Percentiles rank a stretch among this genome's conserved stretches.
Conservation (phyloP, 192 early-diverging fungal species). For the Kappamyces sp. region DNA sequence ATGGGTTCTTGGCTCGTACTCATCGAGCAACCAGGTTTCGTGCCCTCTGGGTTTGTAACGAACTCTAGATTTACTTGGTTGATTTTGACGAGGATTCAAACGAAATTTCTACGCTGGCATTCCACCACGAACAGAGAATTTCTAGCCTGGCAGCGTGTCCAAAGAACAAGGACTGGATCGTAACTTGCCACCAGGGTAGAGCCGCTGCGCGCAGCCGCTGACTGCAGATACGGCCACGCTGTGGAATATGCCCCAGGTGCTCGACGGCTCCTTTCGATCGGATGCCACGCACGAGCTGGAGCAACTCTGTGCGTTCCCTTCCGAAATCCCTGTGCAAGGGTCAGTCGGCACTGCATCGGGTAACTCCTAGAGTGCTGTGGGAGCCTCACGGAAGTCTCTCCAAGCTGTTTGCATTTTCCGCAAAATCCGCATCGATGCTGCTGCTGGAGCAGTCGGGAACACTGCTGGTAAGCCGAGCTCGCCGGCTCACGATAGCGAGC, state of each 20-base stretch:
- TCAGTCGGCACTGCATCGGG: background rate
- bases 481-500: background rate
- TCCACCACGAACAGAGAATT: slow-evolving; percentile 60
- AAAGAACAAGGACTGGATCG: slow-evolving; percentile 46
- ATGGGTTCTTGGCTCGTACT: slow-evolving; percentile 66
- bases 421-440: too few relatives aligned
- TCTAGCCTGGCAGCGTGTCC: slow-evolving; percentile 61
- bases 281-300: too few relatives aligned
- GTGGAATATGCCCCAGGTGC: background rate
- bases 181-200: slow-evolving; percentile 50
- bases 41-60: background rate
- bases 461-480: slow-evolving; percentile 2
- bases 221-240: background rate
- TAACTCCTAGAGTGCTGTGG: slow-evolving; percentile 6
- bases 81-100: slow-evolving; percentile 69
- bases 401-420: too few relatives aligned
- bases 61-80: slow-evolving; percentile 59
- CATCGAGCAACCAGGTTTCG: background rate
- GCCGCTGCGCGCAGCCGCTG: background rate
- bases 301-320: too few relatives aligned
- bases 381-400: too few relatives aligned
- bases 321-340: background rate
- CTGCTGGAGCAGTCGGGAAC: slow-evolving; percentile 21
- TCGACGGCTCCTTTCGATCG: background rate
- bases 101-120: slow-evolving; percentile 52